Conservation (phyloP, 306 rosid species). For the Pterocarpus santalinus region DNA sequence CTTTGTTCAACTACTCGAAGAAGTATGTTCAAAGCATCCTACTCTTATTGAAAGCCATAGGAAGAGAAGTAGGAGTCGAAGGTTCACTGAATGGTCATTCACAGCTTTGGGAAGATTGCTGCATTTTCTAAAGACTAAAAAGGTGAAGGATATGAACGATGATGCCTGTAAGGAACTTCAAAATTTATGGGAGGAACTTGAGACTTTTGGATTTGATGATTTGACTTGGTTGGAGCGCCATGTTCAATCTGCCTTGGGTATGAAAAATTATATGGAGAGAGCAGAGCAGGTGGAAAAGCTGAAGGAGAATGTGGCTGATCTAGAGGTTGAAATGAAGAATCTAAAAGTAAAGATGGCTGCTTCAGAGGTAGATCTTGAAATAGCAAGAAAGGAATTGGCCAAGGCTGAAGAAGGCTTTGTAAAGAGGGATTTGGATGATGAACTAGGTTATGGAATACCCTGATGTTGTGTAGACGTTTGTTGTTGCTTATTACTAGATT, state of each 20-base stretch:
- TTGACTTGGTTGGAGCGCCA: constrained; percentile 39
- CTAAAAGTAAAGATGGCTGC: not conserved
- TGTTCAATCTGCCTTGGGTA: constrained; percentile 24
- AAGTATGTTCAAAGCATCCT: constrained; percentile 1
- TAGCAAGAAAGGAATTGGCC: constrained; percentile 1
- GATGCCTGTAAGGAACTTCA: constrained; percentile 31
- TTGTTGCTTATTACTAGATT: too few relatives aligned
- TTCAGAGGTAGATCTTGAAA: constrained; percentile 10
- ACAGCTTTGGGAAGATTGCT: constrained; percentile 39
- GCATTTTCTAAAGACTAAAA: constrained; percentile 25
- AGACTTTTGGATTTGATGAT: constrained; percentile 16
- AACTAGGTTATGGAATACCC: constrained; percentile 19
- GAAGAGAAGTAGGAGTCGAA: not conserved
- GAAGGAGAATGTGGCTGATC: not conserved
- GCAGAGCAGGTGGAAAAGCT: not conserved
- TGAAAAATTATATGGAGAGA: not conserved
- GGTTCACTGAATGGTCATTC: constrained; percentile 14
- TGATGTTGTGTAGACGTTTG: too few relatives aligned
- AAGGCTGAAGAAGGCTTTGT: constrained; percentile 30
- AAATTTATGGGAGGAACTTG: constrained; percentile 41
- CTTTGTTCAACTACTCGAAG: constrained; percentile 32
- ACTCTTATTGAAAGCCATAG: not conserved
- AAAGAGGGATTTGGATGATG: not conserved
- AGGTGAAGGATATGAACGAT: constrained; percentile 23
- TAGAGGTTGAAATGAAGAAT: not conserved